Conservation (phyloP, 305 asterid genomes). For the Fraxinus nigra region DNA sequence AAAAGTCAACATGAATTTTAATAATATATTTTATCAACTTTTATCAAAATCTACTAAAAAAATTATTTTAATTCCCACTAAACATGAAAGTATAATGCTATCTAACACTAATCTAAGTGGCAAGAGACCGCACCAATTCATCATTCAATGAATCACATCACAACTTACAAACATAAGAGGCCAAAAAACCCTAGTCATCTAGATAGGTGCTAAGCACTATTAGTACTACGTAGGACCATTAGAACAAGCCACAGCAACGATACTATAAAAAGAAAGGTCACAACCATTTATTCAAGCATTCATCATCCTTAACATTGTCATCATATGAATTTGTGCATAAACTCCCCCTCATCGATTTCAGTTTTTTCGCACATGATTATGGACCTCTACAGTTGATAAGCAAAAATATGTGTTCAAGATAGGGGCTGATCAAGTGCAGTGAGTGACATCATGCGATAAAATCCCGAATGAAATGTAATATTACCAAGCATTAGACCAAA, state of each 20-base stretch:
- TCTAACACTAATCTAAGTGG: background rate
- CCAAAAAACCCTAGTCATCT: no score
- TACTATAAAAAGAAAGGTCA: background rate
- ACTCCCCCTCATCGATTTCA: no score
- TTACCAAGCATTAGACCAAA: background rate
- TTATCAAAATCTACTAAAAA: no score
- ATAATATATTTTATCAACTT: no score
- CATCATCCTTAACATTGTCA: background rate
- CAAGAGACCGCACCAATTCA: background rate
- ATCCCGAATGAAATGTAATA: background rate
- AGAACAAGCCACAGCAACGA: background rate
- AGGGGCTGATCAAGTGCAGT: background rate
- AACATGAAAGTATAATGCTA: no score
- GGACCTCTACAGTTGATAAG: background rate
- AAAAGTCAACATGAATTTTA: no score
- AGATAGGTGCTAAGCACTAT: background rate
- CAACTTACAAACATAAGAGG: no score
- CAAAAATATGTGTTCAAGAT: background rate
- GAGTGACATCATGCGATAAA: background rate
- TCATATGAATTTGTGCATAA: background rate
- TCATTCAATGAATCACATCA: background rate
- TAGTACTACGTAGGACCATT: background rate
- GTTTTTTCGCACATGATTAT: no score
- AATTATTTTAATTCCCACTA: no score
- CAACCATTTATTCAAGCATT: background rate